A percentile compares a stretch with the other conserved stretches of the same genome.
phyloP scores from a whole-genome alignment of 1,284 basidiomycete species.

The Boletus mariae region DNA sequence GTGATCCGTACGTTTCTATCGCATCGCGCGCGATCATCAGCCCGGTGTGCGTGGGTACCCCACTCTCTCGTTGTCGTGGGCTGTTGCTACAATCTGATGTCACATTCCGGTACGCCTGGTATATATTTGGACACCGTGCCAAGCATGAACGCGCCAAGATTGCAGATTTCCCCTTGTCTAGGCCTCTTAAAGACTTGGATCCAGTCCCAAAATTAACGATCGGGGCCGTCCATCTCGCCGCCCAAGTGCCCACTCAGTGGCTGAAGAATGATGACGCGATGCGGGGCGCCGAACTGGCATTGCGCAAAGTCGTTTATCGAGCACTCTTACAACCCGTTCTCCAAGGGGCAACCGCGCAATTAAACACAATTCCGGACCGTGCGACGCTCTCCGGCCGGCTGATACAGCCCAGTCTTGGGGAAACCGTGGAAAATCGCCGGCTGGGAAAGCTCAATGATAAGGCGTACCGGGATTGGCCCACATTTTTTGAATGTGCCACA shows the following conservation, averaged over 20 bases:
- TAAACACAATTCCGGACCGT: conserved; percentile 1
- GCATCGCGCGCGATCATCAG: conserved; percentile 7
- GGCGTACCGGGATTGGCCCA: conserved; percentile 45
- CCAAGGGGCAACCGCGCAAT: conserved; percentile 4
- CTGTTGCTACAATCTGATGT: conserved; percentile 52
- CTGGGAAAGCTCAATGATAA: conserved; percentile 46
- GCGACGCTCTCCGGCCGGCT: conserved; percentile 3
- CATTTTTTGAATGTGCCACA: conserved; percentile 40
- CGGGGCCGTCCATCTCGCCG: conserved; percentile 56
- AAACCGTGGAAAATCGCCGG: conserved; percentile 38
- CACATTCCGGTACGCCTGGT: conserved; percentile 35
- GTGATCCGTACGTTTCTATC: conserved; percentile 40
- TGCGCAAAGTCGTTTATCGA: conserved; percentile 64
- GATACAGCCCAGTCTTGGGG: conserved; percentile 29
- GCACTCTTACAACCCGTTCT: conserved; percentile 44
- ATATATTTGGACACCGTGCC: neutral
- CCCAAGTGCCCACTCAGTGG: conserved; percentile 44
- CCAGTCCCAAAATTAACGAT: conserved; percentile 24
- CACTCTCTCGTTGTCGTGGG: conserved; percentile 45
- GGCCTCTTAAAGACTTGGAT: conserved; percentile 19
- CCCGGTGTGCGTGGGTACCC: conserved; percentile 34
- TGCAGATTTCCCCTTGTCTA: conserved; percentile 44
- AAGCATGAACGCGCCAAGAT: conserved; percentile 8
- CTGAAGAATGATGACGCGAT: conserved; percentile 26
- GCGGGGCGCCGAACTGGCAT: conserved; percentile 39